Evolutionary conservation across 1,284 basidiomycete genomes (phyloP).

Genomic region (Leccinum subrobustum): DNA sequence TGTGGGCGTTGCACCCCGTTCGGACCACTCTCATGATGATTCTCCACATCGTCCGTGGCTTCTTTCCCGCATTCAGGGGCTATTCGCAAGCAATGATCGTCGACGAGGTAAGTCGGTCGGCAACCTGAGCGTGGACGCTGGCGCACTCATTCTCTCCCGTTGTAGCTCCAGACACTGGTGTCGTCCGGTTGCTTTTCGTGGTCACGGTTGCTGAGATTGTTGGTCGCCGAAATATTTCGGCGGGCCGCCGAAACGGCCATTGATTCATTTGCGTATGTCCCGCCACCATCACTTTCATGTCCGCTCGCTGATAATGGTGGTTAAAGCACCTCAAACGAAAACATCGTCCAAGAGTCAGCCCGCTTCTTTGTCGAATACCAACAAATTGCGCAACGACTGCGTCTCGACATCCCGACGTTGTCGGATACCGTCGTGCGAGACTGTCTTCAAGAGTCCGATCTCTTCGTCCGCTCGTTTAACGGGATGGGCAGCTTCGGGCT

Average conservation of each 20-base stretch:
- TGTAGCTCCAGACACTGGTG: slow-evolving; percentile 64
- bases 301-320: slow-evolving; percentile 15
- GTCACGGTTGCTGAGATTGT: slow-evolving; percentile 53
- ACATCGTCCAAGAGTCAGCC: slow-evolving; percentile 65
- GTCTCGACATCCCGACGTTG: slow-evolving; percentile 74
- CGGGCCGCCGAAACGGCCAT: slow-evolving; percentile 61
- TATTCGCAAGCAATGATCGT: slow-evolving; percentile 82
- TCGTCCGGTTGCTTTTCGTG: slow-evolving; percentile 65
- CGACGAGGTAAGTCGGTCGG: slow-evolving; percentile 58
- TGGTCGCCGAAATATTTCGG: slow-evolving; percentile 61
- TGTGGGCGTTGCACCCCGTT: slow-evolving; percentile 66
- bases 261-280: slow-evolving; percentile 70
- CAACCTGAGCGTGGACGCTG: not conserved
- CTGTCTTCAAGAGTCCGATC: slow-evolving; percentile 79
- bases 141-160: slow-evolving; percentile 6
- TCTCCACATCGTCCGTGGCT: slow-evolving; percentile 66
- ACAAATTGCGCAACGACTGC: slow-evolving; percentile 73
- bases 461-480: slow-evolving; percentile 73
- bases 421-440: slow-evolving; percentile 69
- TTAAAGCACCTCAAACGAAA: slow-evolving; percentile 64
- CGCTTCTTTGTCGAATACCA: slow-evolving; percentile 71
- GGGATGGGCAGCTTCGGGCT: slow-evolving; percentile 66
- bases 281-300: slow-evolving; percentile 12
- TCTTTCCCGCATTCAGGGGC: slow-evolving; percentile 75
- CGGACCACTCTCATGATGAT: slow-evolving; percentile 63